Conservation (phyloP, 306 rosid species). For the Begonia peltatifolia region DNA sequence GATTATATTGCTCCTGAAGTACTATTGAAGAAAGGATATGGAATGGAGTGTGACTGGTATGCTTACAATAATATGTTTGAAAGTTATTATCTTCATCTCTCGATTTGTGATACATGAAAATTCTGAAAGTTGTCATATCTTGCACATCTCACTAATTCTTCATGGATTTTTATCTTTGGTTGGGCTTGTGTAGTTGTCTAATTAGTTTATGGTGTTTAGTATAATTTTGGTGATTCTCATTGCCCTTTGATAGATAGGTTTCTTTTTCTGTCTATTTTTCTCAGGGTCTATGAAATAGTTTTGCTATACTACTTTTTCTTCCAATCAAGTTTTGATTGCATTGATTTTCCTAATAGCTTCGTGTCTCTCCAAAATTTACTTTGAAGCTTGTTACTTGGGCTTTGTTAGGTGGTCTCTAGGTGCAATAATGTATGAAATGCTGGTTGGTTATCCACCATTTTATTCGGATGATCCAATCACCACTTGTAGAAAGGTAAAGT, state of each 20-base stretch:
- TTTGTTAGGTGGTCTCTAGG: conserved; percentile 89
- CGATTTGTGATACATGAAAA: not conserved
- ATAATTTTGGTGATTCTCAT: no score
- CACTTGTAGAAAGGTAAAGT: conserved; percentile 84
- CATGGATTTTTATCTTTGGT: not conserved
- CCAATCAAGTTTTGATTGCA: conserved; percentile 2
- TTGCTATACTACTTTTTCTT: not conserved
- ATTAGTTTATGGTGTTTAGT: no score
- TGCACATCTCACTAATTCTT: not conserved
- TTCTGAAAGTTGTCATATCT: not conserved
- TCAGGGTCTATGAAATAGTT: no score
- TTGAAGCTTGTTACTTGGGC: conserved; percentile 8
- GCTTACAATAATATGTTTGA: conserved; percentile 24
- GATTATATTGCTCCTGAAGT: conserved; percentile 99
- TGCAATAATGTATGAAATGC: conserved; percentile 98
- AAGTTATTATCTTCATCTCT: conserved; percentile 8
- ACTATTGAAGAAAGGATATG: conserved; percentile 88
- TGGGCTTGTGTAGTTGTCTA: no score
- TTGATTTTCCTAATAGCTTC: conserved; percentile 8
- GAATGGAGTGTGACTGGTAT: conserved; percentile 99
- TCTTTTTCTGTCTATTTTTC: no score
- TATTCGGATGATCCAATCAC: conserved; percentile 87
- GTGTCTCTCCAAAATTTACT: not conserved
- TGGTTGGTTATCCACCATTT: conserved; percentile 96
- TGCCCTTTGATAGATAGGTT: no score